Conservation (phyloP, 2,329 filamentous ascomycete genomes). For the Didymellaceae sp. region DNA sequence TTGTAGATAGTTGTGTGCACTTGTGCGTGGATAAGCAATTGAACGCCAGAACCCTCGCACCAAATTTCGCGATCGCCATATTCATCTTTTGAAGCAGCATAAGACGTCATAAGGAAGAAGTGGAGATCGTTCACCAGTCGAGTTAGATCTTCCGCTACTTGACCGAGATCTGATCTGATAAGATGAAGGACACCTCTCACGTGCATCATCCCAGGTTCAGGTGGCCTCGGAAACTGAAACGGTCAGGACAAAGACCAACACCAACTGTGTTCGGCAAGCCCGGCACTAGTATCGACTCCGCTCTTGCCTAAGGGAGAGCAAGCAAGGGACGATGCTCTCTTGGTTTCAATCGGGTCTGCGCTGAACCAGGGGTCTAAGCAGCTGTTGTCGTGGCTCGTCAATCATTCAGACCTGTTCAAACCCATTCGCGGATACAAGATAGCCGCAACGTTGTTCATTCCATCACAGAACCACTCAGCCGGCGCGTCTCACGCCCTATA, state of each 20-base stretch:
- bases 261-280: slow-evolving; percentile 19
- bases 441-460: not conserved
- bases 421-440: slow-evolving; percentile 3
- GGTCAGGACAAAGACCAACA: slow-evolving; percentile 8
- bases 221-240: slow-evolving; percentile 13
- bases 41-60: no score
- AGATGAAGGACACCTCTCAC: slow-evolving; percentile 28
- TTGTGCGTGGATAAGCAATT: not conserved
- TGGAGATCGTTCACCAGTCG: slow-evolving; percentile 6
- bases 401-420: not conserved
- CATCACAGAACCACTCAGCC: not conserved
- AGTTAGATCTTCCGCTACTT: slow-evolving; percentile 30
- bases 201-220: not conserved
- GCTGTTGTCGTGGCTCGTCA: not conserved
- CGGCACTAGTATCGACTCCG: slow-evolving; percentile 22
- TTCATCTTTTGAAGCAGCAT: not conserved
- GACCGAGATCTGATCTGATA: slow-evolving; percentile 34
- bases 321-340: slow-evolving; percentile 15
- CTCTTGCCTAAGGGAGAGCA: slow-evolving; percentile 22
- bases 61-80: not conserved
- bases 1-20: slow-evolving; percentile 35
- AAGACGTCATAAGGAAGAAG: slow-evolving; percentile 4
- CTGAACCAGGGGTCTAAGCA: slow-evolving; percentile 19
- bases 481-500: not conserved
- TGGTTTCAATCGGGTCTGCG: slow-evolving; percentile 29